phyloP scores from a whole-genome alignment of 345 rosid species.

The Boechera divaricarpa region DNA sequence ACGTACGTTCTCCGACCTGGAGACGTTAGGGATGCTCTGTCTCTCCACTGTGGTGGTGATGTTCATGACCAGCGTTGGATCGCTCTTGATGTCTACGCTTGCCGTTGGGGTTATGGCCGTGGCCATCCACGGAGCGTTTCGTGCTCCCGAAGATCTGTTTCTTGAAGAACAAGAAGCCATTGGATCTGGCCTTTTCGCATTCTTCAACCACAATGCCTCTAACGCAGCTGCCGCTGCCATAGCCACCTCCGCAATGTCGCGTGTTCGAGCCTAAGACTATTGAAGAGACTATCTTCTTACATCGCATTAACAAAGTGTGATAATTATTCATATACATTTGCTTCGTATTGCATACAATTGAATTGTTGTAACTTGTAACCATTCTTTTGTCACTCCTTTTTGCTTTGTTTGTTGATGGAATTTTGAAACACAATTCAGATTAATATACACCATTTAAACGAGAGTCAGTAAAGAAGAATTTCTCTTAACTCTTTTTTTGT shows the following conservation, averaged over 20 bases:
- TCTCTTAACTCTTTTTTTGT: background rate
- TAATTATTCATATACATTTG: slow-evolving; percentile 15
- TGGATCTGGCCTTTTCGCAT: slow-evolving; percentile 50
- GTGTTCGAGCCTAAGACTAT: slow-evolving; percentile 43
- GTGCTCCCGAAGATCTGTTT: slow-evolving; percentile 59
- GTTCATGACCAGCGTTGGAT: slow-evolving; percentile 61
- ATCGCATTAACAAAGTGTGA: background rate
- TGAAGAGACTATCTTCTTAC: background rate
- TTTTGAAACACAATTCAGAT: background rate
- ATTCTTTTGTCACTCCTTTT: slow-evolving; percentile 20
- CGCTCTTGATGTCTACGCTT: slow-evolving; percentile 50
- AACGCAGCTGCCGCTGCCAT: slow-evolving; percentile 48
- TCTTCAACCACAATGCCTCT: slow-evolving; percentile 47
- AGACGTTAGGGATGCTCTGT: slow-evolving; percentile 51
- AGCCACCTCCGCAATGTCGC: slow-evolving; percentile 41
- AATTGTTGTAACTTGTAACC: slow-evolving; percentile 33
- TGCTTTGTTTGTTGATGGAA: slow-evolving; percentile 4
- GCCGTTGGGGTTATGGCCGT: slow-evolving; percentile 52
- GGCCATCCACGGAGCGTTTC: slow-evolving; percentile 54
- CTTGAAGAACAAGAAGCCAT: slow-evolving; percentile 55
- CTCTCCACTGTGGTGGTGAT: slow-evolving; percentile 51
- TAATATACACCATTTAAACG: background rate
- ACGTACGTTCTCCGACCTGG: slow-evolving; percentile 55
- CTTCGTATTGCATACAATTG: background rate
- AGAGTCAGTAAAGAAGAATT: background rate